Evolutionary conservation across 2,329 filamentous ascomycete genomes (phyloP).

Genomic region (Eutypella sp.): DNA sequence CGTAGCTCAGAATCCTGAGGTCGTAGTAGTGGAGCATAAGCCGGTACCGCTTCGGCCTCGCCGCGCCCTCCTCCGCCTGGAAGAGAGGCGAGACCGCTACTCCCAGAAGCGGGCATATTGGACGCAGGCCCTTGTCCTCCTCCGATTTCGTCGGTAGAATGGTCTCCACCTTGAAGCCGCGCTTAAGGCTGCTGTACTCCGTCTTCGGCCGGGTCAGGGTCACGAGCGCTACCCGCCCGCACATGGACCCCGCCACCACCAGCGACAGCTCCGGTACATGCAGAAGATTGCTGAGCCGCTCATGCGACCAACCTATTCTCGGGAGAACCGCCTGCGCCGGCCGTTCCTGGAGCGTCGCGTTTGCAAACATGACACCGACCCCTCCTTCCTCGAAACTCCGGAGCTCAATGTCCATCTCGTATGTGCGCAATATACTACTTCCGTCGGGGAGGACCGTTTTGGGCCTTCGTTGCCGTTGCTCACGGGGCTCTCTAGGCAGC

Average conservation of each 20-base stretch:
- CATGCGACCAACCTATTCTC: constrained; percentile 18
- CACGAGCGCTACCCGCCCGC: constrained; percentile 59
- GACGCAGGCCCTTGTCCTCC: constrained; percentile 39
- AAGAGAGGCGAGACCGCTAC: constrained; percentile 64
- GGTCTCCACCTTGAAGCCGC: constrained; percentile 50
- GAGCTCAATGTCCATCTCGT: constrained; percentile 45
- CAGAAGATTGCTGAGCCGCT: constrained; percentile 57
- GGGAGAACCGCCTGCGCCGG: constrained; percentile 27
- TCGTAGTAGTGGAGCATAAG: constrained; percentile 69
- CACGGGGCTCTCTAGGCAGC: too few relatives aligned
- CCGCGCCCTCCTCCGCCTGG: constrained; percentile 22
- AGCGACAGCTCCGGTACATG: constrained; percentile 67
- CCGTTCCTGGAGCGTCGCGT: constrained; percentile 19
- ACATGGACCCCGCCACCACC: constrained; percentile 61
- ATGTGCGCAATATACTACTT: constrained; percentile 41
- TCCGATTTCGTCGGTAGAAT: constrained; percentile 42
- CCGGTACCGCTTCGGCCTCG: constrained; percentile 46
- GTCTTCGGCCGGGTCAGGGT: constrained; percentile 47
- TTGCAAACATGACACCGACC: constrained; percentile 28
- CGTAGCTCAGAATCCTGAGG: constrained; percentile 65
- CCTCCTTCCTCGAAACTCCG: constrained; percentile 22
- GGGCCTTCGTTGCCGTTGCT: background rate
- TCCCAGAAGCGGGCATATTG: constrained; percentile 55
- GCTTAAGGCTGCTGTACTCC: constrained; percentile 25
- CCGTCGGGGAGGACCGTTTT: constrained; percentile 9